Percentiles rank a stretch among this genome's conserved stretches.
Conservation (phyloP, 257 asterid species). For the Jaltomata sinuosa region DNA sequence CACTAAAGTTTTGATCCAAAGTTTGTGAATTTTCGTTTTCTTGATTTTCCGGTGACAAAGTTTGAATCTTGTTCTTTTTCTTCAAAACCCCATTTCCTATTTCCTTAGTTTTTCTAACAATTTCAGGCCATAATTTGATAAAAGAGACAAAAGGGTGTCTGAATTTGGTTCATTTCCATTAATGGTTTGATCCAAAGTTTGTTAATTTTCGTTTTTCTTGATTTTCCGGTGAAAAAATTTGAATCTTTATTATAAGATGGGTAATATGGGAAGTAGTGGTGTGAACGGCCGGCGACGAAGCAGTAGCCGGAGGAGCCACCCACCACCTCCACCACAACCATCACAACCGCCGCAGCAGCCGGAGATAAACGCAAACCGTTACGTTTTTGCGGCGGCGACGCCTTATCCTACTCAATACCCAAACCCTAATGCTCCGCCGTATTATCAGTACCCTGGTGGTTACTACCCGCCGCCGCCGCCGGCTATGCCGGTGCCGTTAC, state of each 20-base stretch:
- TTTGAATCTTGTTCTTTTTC: background rate
- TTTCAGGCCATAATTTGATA: background rate
- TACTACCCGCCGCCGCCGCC: slow-evolving; percentile 59
- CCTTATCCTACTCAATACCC: slow-evolving; percentile 87
- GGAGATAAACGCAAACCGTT: slow-evolving; percentile 67
- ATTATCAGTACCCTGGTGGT: slow-evolving; percentile 81
- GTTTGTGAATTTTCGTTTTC: background rate
- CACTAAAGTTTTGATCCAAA: background rate
- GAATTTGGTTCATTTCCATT: background rate
- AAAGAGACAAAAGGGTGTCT: background rate
- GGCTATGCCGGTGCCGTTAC: slow-evolving; percentile 56
- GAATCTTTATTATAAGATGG: slow-evolving; percentile 32
- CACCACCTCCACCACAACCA: slow-evolving; percentile 68
- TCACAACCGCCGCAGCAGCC: slow-evolving; percentile 52
- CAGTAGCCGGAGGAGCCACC: slow-evolving; percentile 45
- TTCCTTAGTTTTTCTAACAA: background rate
- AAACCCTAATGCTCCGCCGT: slow-evolving; percentile 68
- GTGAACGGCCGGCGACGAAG: slow-evolving; percentile 52
- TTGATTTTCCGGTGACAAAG: background rate
- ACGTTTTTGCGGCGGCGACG: slow-evolving; percentile 97
- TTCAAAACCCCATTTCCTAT: background rate
- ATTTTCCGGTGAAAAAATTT: background rate
- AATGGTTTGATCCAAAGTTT: background rate
- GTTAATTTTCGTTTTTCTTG: background rate
- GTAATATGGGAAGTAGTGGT: slow-evolving; percentile 83